Evolutionary conservation across 2,329 filamentous ascomycete species (phyloP).

Genomic region (Malbranchea cinnamomea): DNA sequence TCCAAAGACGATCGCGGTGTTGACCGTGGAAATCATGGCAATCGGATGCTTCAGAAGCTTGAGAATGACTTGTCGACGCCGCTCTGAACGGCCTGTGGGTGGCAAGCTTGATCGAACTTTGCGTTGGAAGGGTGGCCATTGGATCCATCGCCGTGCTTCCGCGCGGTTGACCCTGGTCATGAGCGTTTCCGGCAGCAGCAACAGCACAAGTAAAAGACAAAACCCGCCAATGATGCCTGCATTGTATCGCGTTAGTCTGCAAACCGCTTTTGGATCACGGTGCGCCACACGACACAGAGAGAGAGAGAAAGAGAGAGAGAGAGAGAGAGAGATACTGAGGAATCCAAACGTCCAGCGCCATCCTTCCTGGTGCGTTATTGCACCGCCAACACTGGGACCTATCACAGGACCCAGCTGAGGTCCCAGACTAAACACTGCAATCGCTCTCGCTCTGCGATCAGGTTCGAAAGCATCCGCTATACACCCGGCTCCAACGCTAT

Average conservation of each 20-base stretch:
- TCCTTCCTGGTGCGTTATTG: conserved; percentile 18
- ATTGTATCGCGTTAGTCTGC: conserved; percentile 1
- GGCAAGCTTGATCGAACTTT: conserved; percentile 1
- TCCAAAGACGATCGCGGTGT: conserved; percentile 21
- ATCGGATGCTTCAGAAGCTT: conserved; percentile 19
- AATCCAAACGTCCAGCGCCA: conserved; percentile 31
- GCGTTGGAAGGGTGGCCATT: conserved; percentile 2
- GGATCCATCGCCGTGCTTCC: conserved; percentile 11
- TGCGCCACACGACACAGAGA: too few relatives aligned
- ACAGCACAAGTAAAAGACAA: conserved; percentile 18
- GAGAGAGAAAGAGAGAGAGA: too few relatives aligned
- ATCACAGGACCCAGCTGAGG: conserved; percentile 31
- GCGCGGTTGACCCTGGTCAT: conserved; percentile 32
- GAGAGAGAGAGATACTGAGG: conserved; percentile 14
- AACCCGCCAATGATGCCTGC: conserved; percentile 16
- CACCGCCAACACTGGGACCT: conserved; percentile 30
- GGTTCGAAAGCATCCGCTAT: conserved; percentile 29
- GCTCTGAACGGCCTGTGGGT: conserved; percentile 15
- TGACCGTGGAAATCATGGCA: conserved; percentile 20
- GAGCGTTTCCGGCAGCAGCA: conserved; percentile 34
- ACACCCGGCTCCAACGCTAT: conserved; percentile 26
- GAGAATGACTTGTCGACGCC: conserved; percentile 15
- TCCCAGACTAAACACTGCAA: conserved; percentile 30
- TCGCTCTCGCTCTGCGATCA: conserved; percentile 24
- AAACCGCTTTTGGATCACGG: too few relatives aligned